Evolutionary conservation across 441 rosid species (phyloP), one percentile per base, ranked within the genome.

Genomic region (Mallotus repandus): DNA sequence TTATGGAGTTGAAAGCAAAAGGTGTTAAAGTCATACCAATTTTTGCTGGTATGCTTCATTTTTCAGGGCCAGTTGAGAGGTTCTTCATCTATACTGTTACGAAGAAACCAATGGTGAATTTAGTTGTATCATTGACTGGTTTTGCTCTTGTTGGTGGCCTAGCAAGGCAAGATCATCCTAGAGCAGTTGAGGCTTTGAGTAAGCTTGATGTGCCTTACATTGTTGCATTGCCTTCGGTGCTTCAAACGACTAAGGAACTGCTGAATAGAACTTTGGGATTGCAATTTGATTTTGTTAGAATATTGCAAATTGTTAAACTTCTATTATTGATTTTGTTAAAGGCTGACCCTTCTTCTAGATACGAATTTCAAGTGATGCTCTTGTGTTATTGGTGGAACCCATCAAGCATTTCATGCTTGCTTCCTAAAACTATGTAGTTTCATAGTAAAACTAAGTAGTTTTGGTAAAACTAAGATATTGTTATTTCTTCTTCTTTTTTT

Each of bases 121-220:
- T 97, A 7, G 97, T 74, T 54, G 77, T 96, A 10, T 93, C 98
- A 4, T 83, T 96, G 77, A 96, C 99, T 21, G 98, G 99, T 16
- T 96, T 96, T 77, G 99, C 99, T 58, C 92, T 96, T 63, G 99
- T 96, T 69, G 99, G 99, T 55, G 99, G 99, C 59, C 99, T 98
- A 12, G 98, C 99, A 38, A 90, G 98, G 89, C 98, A 96, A 82
- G 99, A 96, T 69, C 99, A 96, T 81, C 97, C 97, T 0, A 88
- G 98, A 85, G 99, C 99, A 38, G 73, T 96, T 41, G 94, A 96
- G 85, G 98, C 96, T 18, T 73, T 96, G 81, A 90, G 18, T 75
- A 96, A 93, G 90, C 98, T 93, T 3, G 89, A 96, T 72, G 98
- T 93, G 77, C 99, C 99, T 77, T 96, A 96, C 75, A 62, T 93